Percentiles rank a stretch among this genome's conserved stretches.
Evolutionary conservation across 306 rosid genomes (phyloP).

Genomic region (Cucurbita ficifolia): DNA sequence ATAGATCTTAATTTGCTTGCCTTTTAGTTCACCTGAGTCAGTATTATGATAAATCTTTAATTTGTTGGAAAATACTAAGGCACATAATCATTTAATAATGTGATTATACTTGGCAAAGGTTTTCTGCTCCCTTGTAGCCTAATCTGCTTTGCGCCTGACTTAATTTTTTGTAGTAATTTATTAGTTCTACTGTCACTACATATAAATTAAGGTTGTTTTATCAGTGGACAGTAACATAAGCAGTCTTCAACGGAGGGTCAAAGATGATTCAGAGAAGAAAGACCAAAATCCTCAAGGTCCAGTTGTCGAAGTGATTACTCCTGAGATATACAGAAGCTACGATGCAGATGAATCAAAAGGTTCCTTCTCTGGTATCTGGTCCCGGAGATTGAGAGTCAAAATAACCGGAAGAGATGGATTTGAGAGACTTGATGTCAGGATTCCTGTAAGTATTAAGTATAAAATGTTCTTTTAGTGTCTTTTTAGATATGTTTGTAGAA

Average conservation of each 20-base stretch:
- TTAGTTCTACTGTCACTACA: neutral
- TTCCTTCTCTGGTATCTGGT: constrained; percentile 72
- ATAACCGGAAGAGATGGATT: constrained; percentile 84
- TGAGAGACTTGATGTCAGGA: constrained; percentile 73
- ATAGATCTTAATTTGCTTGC: neutral
- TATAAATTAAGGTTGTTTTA: constrained; percentile 37
- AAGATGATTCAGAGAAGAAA: constrained; percentile 51
- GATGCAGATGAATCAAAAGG: constrained; percentile 55
- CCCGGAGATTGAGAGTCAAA: constrained; percentile 70
- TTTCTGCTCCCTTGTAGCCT: neutral
- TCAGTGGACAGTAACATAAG: constrained; percentile 58
- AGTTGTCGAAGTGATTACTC: constrained; percentile 79
- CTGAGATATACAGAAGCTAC: constrained; percentile 68
- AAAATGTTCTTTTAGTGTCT: neutral
- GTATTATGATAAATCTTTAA: neutral
- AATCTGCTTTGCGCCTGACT: neutral
- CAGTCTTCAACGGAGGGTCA: constrained; percentile 45
- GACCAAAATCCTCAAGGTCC: constrained; percentile 55
- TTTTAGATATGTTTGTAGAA: neutral
- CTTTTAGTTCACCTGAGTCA: neutral
- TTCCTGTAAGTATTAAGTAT: constrained; percentile 53
- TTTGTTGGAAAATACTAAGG: neutral
- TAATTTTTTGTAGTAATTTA: neutral
- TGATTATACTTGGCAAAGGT: neutral
- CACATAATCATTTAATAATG: neutral